phyloP scores from a whole-genome alignment of 2,329 filamentous ascomycete genomes.

The Emergomyces orientalis region DNA sequence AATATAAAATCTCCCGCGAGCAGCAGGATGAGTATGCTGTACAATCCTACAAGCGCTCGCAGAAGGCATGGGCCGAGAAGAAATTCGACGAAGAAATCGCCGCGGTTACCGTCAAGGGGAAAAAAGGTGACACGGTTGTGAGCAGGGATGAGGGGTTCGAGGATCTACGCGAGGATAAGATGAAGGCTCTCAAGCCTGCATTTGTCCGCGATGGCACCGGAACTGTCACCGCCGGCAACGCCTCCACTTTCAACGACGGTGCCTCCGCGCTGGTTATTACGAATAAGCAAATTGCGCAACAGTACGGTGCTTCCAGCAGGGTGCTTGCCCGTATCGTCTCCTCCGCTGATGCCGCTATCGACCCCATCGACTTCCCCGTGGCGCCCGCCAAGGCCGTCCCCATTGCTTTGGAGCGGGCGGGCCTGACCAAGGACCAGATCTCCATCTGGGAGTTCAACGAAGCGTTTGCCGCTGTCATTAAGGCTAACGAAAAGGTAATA shows the following conservation, averaged over 20 bases:
- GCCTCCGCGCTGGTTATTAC: conserved; percentile 81
- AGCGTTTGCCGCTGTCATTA: conserved; percentile 90
- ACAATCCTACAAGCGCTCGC: conserved; percentile 76
- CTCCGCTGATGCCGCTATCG: conserved; percentile 80
- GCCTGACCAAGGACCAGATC: conserved; percentile 84
- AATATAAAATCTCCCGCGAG: conserved; percentile 67
- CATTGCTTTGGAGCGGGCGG: conserved; percentile 76
- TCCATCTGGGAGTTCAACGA: conserved; percentile 98
- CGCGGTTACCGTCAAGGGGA: conserved; percentile 72
- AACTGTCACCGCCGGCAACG: conserved; percentile 89
- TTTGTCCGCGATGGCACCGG: conserved; percentile 79
- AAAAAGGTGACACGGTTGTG: conserved; percentile 73
- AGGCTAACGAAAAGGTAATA: conserved; percentile 85
- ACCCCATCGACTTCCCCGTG: conserved; percentile 87
- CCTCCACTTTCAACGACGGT: conserved; percentile 89
- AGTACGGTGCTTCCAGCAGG: conserved; percentile 67
- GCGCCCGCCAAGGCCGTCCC: conserved; percentile 89
- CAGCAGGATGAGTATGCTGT: conserved; percentile 89
- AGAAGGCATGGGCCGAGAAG: conserved; percentile 75
- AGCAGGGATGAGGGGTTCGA: conserved; percentile 82
- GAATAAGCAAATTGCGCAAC: conserved; percentile 66
- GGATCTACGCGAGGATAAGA: conserved; percentile 77
- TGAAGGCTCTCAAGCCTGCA: conserved; percentile 78
- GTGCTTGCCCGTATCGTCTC: conserved; percentile 81
- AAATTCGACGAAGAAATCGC: conserved; percentile 84